phyloP scores from a whole-genome alignment of 1,139 yeast genomes.

The Candida sojae region DNA sequence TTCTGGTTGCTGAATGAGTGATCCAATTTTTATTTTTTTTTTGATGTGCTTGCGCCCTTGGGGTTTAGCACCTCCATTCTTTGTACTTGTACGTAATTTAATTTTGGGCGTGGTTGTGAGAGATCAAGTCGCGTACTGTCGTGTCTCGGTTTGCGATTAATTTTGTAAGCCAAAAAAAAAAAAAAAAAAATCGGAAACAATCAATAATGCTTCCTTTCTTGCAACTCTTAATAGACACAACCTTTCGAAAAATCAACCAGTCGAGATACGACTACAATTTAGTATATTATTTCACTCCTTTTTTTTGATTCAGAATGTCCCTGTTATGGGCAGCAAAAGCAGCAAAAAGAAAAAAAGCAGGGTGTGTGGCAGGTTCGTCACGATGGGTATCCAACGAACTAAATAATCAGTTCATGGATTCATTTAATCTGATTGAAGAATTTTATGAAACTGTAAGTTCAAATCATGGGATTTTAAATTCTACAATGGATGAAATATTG shows the following conservation, averaged over 20 bases:
- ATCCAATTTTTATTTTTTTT: background rate
- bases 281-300: no score
- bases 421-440: conserved; percentile 24
- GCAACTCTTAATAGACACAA: no score
- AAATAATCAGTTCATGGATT: conserved; percentile 28
- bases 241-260: background rate
- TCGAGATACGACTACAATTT: background rate
- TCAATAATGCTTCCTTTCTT: no score
- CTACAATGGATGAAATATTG: conserved; percentile 23
- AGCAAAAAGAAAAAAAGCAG: conserved; percentile 25
- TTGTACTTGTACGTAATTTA: background rate
- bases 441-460: conserved; percentile 16
- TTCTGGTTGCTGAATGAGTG: background rate
- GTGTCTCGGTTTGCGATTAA: background rate
- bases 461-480: conserved; percentile 22
- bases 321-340: conserved; percentile 39
- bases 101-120: background rate
- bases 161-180: background rate
- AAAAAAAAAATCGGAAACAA: background rate
- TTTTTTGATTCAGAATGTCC: conserved; percentile 12
- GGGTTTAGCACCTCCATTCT: background rate
- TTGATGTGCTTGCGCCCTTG: background rate
- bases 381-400: conserved; percentile 40
- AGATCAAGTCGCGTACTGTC: background rate
- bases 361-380: conserved; percentile 41